Percentiles rank a stretch among this genome's conserved stretches.
These are phyloP conservation scores for Mucor lusitanicus DNA, from an alignment of 371 early-diverging fungal genomes.

Conservation along the genomic window DNA sequence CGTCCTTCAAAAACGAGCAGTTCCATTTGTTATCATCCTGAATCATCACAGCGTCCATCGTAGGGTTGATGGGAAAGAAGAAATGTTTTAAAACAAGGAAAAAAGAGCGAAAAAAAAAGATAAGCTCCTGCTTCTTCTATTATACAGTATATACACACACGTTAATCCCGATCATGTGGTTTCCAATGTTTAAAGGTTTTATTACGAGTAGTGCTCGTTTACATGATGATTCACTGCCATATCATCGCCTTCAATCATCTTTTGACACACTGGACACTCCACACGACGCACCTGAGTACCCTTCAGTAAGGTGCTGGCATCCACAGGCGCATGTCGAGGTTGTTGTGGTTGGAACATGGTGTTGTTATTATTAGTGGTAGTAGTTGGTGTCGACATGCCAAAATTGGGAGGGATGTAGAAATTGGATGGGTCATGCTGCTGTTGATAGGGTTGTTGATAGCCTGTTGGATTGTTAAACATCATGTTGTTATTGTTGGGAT, in stretches of 20 bases:
- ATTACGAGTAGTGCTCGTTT: conserved; percentile 40
- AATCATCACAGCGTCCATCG: conserved; percentile 9
- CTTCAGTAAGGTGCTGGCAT: conserved; percentile 35
- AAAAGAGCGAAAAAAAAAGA: background rate
- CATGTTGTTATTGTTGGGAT: background rate
- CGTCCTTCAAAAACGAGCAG: background rate
- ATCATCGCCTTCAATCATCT: conserved; percentile 51
- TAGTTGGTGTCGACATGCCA: conserved; percentile 24
- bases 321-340: conserved; percentile 40
- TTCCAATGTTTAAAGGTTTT: background rate
- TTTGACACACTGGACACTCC: conserved; percentile 49
- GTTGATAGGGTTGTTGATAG: conserved; percentile 1
- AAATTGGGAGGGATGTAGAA: conserved; percentile 41
- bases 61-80: background rate
- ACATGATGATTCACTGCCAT: conserved; percentile 54
- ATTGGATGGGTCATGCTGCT: conserved; percentile 22
- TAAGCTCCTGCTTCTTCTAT: background rate
- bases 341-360: conserved; percentile 16
- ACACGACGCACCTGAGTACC: conserved; percentile 41
- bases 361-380: conserved; percentile 2
- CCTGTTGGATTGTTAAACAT: background rate
- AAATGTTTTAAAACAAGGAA: background rate
- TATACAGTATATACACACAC: background rate
- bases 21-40: conserved; percentile 11
- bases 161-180: background rate